Evolutionary conservation across 1,284 basidiomycete genomes (phyloP).

Genomic region (Ustilago hordei): DNA sequence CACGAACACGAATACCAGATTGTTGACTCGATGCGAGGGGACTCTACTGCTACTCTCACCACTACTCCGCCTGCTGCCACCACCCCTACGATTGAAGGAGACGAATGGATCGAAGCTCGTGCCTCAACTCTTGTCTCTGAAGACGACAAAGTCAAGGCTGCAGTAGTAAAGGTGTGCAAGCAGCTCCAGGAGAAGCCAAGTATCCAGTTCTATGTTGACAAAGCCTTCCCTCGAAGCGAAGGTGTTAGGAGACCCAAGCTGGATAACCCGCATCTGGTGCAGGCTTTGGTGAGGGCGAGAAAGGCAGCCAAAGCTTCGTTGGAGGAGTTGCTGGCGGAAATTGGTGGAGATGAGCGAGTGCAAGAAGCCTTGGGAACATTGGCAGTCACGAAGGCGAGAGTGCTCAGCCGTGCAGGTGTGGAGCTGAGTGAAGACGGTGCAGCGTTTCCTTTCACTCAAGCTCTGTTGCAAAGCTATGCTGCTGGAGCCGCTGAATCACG

Average conservation of each 20-base stretch:
- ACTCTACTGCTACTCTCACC: neutral
- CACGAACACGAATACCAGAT: constrained; percentile 50
- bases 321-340: neutral
- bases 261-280: constrained; percentile 13
- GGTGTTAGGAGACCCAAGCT: constrained; percentile 7
- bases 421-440: neutral
- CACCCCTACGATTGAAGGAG: neutral
- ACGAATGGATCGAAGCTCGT: constrained; percentile 8
- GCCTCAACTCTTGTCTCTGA: constrained; percentile 4
- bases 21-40: constrained; percentile 30
- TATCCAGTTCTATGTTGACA: constrained; percentile 42
- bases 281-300: constrained; percentile 20
- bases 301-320: constrained; percentile 3
- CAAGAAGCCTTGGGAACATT: constrained; percentile 5
- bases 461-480: neutral
- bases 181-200: constrained; percentile 31
- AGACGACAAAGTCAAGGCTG: neutral
- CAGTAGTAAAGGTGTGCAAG: constrained; percentile 15
- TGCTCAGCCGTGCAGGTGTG: constrained; percentile 6
- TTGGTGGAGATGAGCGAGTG: neutral
- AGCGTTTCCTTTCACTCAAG: constrained; percentile 19
- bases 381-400: constrained; percentile 9
- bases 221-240: constrained; percentile 10
- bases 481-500: neutral
- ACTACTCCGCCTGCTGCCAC: neutral